A percentile compares a stretch with the other conserved stretches of the same genome.
Conservation (phyloP, 163 green algal genomes). For the Volvox carteri region DNA sequence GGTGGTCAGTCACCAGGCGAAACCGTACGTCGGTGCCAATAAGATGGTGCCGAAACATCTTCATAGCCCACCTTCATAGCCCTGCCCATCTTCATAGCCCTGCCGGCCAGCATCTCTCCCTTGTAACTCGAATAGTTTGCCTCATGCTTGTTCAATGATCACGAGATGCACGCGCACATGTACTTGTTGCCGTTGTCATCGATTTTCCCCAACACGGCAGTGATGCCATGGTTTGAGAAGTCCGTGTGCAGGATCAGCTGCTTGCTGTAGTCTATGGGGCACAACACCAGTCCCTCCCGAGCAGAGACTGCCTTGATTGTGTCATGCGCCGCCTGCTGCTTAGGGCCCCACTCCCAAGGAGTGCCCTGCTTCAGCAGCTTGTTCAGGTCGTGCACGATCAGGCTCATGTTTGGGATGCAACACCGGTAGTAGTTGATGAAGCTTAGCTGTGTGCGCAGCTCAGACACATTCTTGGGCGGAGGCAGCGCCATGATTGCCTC, state of each 20-base stretch:
- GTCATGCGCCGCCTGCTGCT: conserved; percentile 11
- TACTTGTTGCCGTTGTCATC: conserved; percentile 61
- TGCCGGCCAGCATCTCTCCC: conserved; percentile 60
- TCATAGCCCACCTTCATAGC: conserved; percentile 3
- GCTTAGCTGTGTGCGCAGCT: conserved; percentile 28
- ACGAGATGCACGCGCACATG: conserved; percentile 56
- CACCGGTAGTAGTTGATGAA: conserved; percentile 55
- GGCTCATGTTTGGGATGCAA: conserved; percentile 31
- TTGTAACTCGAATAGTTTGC: conserved; percentile 56
- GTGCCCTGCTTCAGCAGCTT: conserved; percentile 4
- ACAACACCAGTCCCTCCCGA: conserved; percentile 10
- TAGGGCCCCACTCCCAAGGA: conserved; percentile 14
- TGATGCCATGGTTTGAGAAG: conserved; percentile 47
- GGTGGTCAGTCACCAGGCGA: conserved; percentile 60
- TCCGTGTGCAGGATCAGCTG: conserved; percentile 60
- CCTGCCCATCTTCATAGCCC: conserved; percentile 28
- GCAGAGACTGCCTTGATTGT: conserved; percentile 26
- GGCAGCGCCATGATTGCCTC: conserved; percentile 30
- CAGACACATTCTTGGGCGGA: conserved; percentile 32
- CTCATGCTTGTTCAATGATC: conserved; percentile 59
- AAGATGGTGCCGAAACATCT: conserved; percentile 54
- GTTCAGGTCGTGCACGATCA: neutral
- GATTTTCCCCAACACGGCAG: conserved; percentile 41
- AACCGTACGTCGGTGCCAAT: conserved; percentile 47
- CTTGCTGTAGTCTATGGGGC: conserved; percentile 11